Evolutionary conservation across 2,329 filamentous ascomycete species (phyloP).

Genomic region (Arthrinium puccinioides): DNA sequence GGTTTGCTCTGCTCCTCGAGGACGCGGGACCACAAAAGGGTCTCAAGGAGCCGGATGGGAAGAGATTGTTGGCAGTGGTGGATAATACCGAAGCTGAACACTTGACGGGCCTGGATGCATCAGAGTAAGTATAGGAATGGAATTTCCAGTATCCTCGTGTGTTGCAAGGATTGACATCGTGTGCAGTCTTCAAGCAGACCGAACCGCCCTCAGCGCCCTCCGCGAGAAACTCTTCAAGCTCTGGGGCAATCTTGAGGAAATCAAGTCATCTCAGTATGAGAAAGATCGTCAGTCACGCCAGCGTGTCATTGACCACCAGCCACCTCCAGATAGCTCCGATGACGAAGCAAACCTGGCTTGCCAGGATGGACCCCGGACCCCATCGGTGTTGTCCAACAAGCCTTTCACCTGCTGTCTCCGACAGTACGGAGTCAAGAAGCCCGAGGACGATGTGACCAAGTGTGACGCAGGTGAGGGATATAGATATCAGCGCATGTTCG

Average conservation of each 20-base stretch:
- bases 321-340: conserved; percentile 30
- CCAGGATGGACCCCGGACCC: neutral
- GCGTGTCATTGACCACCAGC: conserved; percentile 17
- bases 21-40: conserved; percentile 42
- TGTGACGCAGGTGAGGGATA: conserved; percentile 35
- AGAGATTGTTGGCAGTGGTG: conserved; percentile 63
- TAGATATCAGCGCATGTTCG: conserved; percentile 57
- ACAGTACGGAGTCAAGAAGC: conserved; percentile 57
- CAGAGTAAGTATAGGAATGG: conserved; percentile 25
- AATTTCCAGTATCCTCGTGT: no score
- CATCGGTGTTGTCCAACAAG: conserved; percentile 36
- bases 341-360: conserved; percentile 5
- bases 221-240: conserved; percentile 67
- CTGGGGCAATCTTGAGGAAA: conserved; percentile 82
- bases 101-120: conserved; percentile 40
- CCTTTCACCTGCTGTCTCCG: conserved; percentile 65
- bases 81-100: conserved; percentile 46
- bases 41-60: conserved; percentile 27
- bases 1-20: conserved; percentile 72
- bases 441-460: conserved; percentile 30
- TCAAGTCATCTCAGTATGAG: conserved; percentile 36
- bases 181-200: conserved; percentile 48
- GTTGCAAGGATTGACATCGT: no score
- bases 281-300: conserved; percentile 16
- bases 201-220: conserved; percentile 41